These are phyloP conservation scores for Pholiota molesta DNA, from an alignment of 768 basidiomycete genomes.

Conservation along the genomic window DNA sequence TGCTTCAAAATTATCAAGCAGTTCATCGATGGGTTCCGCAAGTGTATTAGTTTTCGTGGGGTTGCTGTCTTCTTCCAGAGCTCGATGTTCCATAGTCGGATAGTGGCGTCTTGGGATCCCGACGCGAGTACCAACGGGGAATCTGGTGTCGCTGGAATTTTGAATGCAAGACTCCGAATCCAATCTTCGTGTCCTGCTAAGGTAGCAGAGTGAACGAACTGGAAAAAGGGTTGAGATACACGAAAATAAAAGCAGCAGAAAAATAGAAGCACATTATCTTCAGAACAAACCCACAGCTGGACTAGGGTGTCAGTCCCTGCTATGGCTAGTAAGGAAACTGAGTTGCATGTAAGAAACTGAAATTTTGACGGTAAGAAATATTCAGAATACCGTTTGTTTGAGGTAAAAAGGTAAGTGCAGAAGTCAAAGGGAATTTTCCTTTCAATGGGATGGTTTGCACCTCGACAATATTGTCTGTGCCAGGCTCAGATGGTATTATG, in stretches of 20 bases:
- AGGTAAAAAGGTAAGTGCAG: conserved; percentile 69
- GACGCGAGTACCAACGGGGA: conserved; percentile 80
- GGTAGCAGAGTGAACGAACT: conserved; percentile 64
- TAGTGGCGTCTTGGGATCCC: conserved; percentile 93
- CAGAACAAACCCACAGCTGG: conserved; percentile 74
- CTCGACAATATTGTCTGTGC: conserved; percentile 40
- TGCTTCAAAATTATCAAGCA: conserved; percentile 88
- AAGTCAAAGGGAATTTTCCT: conserved; percentile 74
- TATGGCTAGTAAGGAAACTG: conserved; percentile 76
- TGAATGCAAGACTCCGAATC: conserved; percentile 83
- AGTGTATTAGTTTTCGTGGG: conserved; percentile 13
- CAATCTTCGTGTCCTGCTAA: conserved; percentile 94
- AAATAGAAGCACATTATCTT: conserved; percentile 46
- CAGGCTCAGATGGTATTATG: not conserved
- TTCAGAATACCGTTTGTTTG: conserved; percentile 55
- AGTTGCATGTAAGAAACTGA: conserved; percentile 13
- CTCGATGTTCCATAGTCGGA: conserved; percentile 90
- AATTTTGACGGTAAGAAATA: not conserved
- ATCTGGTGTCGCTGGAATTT: conserved; percentile 29
- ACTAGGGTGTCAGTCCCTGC: conserved; percentile 82
- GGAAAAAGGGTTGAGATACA: not conserved
- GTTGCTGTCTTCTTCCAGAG: conserved; percentile 36
- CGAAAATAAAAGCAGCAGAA: not conserved
- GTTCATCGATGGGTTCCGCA: conserved; percentile 60
- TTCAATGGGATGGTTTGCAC: conserved; percentile 64